Evolutionary conservation across 768 basidiomycete genomes (phyloP).

Genomic region (Suillus plorans): DNA sequence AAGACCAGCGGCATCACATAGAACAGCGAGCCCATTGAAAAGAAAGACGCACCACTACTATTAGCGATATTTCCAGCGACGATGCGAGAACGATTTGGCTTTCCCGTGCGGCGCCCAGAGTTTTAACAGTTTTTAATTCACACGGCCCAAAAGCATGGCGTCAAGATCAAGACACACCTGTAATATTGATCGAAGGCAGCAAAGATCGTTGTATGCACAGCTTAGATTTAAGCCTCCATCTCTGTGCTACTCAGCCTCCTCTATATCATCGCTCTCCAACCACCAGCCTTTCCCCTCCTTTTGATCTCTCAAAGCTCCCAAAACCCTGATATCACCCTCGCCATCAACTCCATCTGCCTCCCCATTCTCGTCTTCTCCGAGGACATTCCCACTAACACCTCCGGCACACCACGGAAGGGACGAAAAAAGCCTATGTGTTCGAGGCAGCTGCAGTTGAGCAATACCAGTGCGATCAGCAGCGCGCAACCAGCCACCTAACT

Average conservation of each 20-base stretch:
- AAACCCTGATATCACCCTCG: constrained; percentile 29
- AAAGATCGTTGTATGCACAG: not conserved
- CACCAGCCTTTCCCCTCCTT: constrained; percentile 39
- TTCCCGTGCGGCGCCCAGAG: constrained; percentile 26
- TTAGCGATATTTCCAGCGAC: constrained; percentile 18
- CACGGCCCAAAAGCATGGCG: constrained; percentile 29
- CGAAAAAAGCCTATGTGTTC: constrained; percentile 53
- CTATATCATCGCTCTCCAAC: constrained; percentile 59
- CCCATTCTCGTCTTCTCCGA: constrained; percentile 31
- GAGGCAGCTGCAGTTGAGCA: constrained; percentile 13
- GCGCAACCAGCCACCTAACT: constrained; percentile 60
- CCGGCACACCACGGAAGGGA: constrained; percentile 44
- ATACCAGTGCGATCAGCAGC: constrained; percentile 35
- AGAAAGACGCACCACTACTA: not conserved
- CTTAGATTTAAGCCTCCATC: not conserved
- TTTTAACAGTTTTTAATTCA: constrained; percentile 33
- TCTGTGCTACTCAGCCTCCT: constrained; percentile 33
- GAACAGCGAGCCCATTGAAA: no score
- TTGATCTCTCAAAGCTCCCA: constrained; percentile 21
- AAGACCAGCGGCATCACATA: no score
- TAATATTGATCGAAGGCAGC: no score
- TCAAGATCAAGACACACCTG: constrained; percentile 23
- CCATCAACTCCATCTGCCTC: constrained; percentile 27
- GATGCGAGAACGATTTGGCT: constrained; percentile 19
- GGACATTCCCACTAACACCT: constrained; percentile 16